Conservation (phyloP, 345 rosid species). For the Firmiana major region DNA sequence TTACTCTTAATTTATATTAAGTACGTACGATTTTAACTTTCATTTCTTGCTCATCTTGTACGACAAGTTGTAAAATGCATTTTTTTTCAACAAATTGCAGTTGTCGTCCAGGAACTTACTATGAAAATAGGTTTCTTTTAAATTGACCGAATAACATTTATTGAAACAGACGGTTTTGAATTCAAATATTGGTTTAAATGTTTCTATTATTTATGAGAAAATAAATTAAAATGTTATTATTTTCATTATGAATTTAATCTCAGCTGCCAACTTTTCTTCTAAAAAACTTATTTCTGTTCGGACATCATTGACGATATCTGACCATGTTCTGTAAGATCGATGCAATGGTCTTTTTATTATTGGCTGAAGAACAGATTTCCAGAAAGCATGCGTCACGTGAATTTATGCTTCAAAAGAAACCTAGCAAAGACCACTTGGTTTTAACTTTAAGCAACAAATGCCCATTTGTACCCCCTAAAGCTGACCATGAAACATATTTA, state of each 20-base stretch:
- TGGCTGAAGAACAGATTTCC: neutral
- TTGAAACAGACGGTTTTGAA: neutral
- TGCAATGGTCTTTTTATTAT: neutral
- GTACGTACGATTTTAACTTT: slow-evolving; percentile 3
- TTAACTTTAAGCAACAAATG: neutral
- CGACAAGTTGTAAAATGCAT: neutral
- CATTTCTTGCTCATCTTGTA: neutral
- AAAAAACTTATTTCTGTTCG: neutral
- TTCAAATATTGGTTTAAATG: neutral
- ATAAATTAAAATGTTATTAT: neutral
- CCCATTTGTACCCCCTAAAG: neutral
- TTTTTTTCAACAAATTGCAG: neutral
- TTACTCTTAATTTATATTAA: neutral
- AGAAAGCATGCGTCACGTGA: too few relatives aligned
- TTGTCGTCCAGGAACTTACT: neutral
- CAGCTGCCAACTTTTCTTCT: neutral
- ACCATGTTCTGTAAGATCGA: neutral
- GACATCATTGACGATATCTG: neutral
- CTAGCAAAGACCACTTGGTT: neutral
- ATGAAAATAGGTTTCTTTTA: neutral
- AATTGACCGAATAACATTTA: neutral
- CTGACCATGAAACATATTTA: neutral
- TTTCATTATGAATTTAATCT: neutral
- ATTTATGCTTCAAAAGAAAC: neutral
- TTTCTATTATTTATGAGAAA: neutral